Base-by-base conservation (phyloP, 805 yeast species). In the Hanseniaspora clermontiae region DNA sequence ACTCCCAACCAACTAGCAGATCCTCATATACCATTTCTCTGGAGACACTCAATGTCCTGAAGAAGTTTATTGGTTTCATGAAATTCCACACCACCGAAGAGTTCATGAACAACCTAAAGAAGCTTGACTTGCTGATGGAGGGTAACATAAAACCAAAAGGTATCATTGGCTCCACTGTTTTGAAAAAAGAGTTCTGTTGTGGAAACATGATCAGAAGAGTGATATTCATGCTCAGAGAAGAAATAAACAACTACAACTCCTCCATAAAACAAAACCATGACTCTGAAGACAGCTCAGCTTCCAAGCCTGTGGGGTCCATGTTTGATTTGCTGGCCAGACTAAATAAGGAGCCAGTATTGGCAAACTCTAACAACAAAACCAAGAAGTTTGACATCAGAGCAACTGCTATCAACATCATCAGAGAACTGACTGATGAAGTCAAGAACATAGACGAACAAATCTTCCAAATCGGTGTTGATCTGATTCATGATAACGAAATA, bases 161-260 rank as follows among this genome's bases (percentile, higher is more conserved):
- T 10, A 53, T 53, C 19, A 53, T 53, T 31, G 57, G 57, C 8
- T 53, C 57, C 2, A 78, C 76, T 27, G 95, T 97, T 3, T 93
- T 87, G 65, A 97, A 97, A 8, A 78, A 87, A 60, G 95, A 90
- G 63, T 82, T 89, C 62, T 79, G 89, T 2, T 80, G 90, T 56
- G 97, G 97, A 10, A 93, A 93, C 67, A 83, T 93, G 40, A 84
- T 91, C 17, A 79, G 97, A 67, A 77, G 98, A 66, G 90, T 91
- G 1, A 73, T 93, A 60, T 89, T 95, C 1, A 72, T 87, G 55
- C 81, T 91, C 51, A 76, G 97, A 63, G 97, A 93, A 62, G 96
- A 90, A 67, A 78, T 83, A 34, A 48, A 55, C 17, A 60, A 58
- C 27, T 57, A 59, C 49, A 61, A 58, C 31, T 59, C 59, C 2